These are phyloP conservation scores for Huntiella omanensis DNA, from an alignment of 2,329 filamentous ascomycete species.

Conservation along the genomic window DNA sequence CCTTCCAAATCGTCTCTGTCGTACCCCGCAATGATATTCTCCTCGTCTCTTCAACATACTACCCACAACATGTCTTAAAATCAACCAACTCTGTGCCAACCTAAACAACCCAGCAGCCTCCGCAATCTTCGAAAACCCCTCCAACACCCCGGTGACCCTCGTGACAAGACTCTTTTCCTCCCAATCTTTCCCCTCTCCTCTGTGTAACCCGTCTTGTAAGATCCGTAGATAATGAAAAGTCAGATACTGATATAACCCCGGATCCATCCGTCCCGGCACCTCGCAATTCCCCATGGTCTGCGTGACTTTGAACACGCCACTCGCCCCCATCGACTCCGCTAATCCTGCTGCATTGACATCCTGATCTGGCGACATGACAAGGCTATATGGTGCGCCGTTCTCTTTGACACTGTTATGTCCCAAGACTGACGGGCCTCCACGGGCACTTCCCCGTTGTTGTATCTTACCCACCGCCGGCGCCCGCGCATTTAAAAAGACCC, in stretches of 20 bases:
- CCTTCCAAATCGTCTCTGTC: too few relatives aligned
- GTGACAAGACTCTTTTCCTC: conserved; percentile 20
- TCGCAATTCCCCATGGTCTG: conserved; percentile 45
- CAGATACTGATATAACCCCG: conserved; percentile 35
- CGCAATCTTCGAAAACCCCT: conserved; percentile 37
- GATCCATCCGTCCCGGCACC: conserved; percentile 31
- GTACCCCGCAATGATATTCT: conserved; percentile 30
- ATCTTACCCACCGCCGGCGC: background rate
- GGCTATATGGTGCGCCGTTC: background rate
- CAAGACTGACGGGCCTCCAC: background rate
- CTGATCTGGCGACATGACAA: conserved; percentile 19
- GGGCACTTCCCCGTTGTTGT: background rate
- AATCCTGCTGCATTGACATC: conserved; percentile 30
- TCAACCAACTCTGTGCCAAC: conserved; percentile 45
- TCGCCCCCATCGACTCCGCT: conserved; percentile 38
- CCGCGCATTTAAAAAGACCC: conserved; percentile 29
- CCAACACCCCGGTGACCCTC: conserved; percentile 31
- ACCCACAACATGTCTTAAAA: conserved; percentile 36
- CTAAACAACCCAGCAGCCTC: conserved; percentile 37
- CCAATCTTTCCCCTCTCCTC: conserved; percentile 11
- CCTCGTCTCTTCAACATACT: conserved; percentile 35
- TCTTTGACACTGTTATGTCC: background rate
- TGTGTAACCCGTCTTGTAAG: conserved; percentile 25
- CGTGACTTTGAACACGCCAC: conserved; percentile 37
- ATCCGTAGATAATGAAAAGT: conserved; percentile 36